Evolutionary conservation across 1,284 basidiomycete genomes (phyloP), one percentile per base, ranked within the genome.

Genomic region (Fomitopsis palustris): DNA sequence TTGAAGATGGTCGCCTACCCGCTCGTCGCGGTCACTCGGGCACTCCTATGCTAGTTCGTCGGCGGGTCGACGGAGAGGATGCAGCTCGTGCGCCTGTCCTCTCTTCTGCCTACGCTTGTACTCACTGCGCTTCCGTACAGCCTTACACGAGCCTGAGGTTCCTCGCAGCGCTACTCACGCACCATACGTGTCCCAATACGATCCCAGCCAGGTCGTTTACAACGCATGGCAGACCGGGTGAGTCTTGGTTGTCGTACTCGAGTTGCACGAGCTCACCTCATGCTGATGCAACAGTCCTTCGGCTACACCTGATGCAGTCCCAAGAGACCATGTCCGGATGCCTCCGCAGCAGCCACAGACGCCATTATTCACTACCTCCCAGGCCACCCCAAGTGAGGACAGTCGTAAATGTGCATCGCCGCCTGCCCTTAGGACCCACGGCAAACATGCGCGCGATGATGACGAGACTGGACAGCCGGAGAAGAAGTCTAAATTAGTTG

Each of bases 401-500:
- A 33, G n/a, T 21, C 19, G 17, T 33, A 12, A 31, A 12, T 17
- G 17, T 16, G 7, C 51, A 4, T 52, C 39, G 19, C 27, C 49
- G 14, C 37, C 27, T 37, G 37, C 51, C 9, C 33, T 42, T 9
- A 49, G 37, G 23, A 39, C 37, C 33, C 47, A 39, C 17, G 55
- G 59, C 31, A 60, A 71, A 56, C 70, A 65, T 53, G 64, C 63
- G 2, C 60, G 67, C 8, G 70, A 70, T 45, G 72, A 69, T 61
- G 65, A 77, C 29, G 45, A 75, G 67, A 69, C 67, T 62, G 65
- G 38, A 54, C 55, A 19, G 38, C 69, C 72, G 51, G 83, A 82
- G 59, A 74, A 72, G 61, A 67, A 74, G 31, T 52, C 63, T 9
- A 86, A 85, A 71, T 84, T 81, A 69, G 76, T 78, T 57, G 80